A percentile compares a stretch with the other conserved stretches of the same genome.
phyloP scores from a whole-genome alignment of 2,329 filamentous ascomycete species.

The Diaporthe sp. region DNA sequence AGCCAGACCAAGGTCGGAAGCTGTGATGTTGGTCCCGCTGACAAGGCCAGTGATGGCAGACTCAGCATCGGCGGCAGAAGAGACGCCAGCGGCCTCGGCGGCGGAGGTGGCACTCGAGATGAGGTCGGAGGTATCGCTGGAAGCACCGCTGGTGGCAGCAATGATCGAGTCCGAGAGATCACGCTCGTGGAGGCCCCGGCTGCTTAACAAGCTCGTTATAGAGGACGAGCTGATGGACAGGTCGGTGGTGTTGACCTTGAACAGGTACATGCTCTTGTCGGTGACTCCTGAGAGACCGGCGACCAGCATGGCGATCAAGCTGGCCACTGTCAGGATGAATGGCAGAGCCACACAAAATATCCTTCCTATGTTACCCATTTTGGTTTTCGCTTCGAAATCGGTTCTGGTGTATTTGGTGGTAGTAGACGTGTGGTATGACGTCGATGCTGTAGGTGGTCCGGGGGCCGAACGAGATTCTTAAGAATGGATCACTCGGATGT shows the following conservation, averaged over 20 bases:
- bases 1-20: slow-evolving; percentile 72
- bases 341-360: slow-evolving; percentile 90
- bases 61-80: slow-evolving; percentile 14
- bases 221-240: slow-evolving; percentile 66
- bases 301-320: slow-evolving; percentile 77
- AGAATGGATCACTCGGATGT: background rate
- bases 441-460: background rate
- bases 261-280: slow-evolving; percentile 70
- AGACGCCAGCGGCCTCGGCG: slow-evolving; percentile 21
- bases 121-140: slow-evolving; percentile 4
- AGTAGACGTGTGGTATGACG: slow-evolving; percentile 9
- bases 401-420: background rate
- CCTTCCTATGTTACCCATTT: slow-evolving; percentile 75
- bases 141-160: slow-evolving; percentile 29
- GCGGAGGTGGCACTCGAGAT: slow-evolving; percentile 32
- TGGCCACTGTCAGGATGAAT: slow-evolving; percentile 83
- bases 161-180: slow-evolving; percentile 49
- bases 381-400: background rate
- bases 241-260: slow-evolving; percentile 73
- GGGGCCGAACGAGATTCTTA: background rate
- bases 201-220: slow-evolving; percentile 50
- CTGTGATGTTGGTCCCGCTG: slow-evolving; percentile 65
- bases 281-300: slow-evolving; percentile 69
- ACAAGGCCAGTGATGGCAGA: background rate
- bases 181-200: slow-evolving; percentile 38